A percentile compares a stretch with the other conserved stretches of the same genome.
Evolutionary conservation across 306 rosid genomes (phyloP).

Genomic region (Herpetospermum pedunculosum): DNA sequence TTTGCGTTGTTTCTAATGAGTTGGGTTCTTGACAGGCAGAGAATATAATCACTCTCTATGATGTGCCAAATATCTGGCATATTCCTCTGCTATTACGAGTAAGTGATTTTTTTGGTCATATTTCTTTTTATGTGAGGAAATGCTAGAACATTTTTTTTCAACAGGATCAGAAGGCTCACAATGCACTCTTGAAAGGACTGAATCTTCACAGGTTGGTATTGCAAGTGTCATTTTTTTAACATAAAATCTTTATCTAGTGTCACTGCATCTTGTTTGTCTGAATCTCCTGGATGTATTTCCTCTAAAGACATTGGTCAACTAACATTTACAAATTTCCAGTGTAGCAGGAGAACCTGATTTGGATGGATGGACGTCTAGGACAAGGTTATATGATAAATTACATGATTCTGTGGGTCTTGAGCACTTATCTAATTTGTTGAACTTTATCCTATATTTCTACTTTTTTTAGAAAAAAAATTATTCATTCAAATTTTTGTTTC

Average conservation of each 20-base stretch:
- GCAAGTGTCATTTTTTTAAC: not conserved
- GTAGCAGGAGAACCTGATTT: constrained; percentile 24
- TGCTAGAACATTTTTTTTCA: not conserved
- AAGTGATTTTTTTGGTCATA: constrained; percentile 11
- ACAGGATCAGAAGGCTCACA: constrained; percentile 40
- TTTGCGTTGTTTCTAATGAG: constrained; percentile 7
- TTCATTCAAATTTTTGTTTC: not conserved
- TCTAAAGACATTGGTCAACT: not conserved
- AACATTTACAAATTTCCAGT: constrained; percentile 15
- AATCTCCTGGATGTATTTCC: not conserved
- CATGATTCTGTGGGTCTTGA: constrained; percentile 31
- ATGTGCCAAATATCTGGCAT: constrained; percentile 96
- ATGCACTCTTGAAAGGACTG: constrained; percentile 32
- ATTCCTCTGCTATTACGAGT: constrained; percentile 83
- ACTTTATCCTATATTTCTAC: not conserved
- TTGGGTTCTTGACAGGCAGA: constrained; percentile 41
- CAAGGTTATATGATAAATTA: constrained; percentile 24
- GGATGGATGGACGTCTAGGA: constrained; percentile 32
- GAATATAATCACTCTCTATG: constrained; percentile 72
- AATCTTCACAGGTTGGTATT: constrained; percentile 32
- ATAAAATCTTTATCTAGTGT: not conserved
- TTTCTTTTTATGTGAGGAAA: not conserved
- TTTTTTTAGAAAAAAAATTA: not conserved
- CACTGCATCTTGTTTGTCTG: not conserved
- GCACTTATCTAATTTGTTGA: not conserved